Percentiles rank a stretch among this genome's conserved stretches.
These are phyloP conservation scores for Lepidium campestre DNA, from an alignment of 441 rosid genomes.

Conservation along the genomic window DNA sequence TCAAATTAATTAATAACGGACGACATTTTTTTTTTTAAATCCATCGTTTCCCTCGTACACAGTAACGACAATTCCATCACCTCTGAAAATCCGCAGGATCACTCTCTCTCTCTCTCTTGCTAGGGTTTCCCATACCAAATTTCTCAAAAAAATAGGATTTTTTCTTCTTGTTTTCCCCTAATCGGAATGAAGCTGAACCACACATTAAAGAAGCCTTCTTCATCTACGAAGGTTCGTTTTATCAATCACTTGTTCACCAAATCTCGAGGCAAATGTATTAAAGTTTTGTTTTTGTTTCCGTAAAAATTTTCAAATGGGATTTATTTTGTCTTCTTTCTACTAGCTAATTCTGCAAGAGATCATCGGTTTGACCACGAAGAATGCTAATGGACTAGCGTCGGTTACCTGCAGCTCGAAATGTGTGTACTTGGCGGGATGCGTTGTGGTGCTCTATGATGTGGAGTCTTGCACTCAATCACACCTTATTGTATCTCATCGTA, in stretches of 20 bases:
- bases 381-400: conserved; percentile 64
- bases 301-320: background rate
- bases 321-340: background rate
- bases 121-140: conserved; percentile 18
- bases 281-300: background rate
- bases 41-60: conserved; percentile 22
- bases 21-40: background rate
- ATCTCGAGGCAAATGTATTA: conserved; percentile 3
- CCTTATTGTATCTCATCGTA: conserved; percentile 58
- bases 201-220: conserved; percentile 41
- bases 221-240: conserved; percentile 44
- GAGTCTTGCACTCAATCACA: conserved; percentile 54
- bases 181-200: conserved; percentile 47
- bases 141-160: background rate
- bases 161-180: background rate
- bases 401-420: conserved; percentile 35
- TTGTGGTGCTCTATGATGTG: conserved; percentile 58
- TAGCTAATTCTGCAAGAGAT: conserved; percentile 65
- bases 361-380: conserved; percentile 63
- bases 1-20: conserved; percentile 4
- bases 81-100: conserved; percentile 8
- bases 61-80: conserved; percentile 5
- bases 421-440: conserved; percentile 77
- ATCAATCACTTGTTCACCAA: conserved; percentile 4
- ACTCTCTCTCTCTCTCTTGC: background rate